Base-by-base conservation (phyloP, 1,139 yeast species). In the Geotrichum fermentans region DNA sequence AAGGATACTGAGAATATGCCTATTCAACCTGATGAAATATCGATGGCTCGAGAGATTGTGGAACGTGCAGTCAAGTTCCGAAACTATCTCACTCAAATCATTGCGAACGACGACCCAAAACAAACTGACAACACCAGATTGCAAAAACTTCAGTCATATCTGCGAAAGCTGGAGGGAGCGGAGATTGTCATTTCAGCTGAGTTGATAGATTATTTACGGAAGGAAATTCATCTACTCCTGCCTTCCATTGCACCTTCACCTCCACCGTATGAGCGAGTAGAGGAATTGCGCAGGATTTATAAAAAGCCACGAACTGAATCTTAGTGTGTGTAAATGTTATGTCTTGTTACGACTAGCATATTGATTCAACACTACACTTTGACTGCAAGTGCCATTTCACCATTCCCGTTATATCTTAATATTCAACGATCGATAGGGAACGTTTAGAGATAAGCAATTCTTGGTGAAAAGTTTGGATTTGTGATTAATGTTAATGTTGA, bases 101-200 rank as follows among this genome's bases (percentile, higher is more conserved):
- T 40, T 13, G 30, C n/a, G 2, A 30, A 20, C 10, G 40, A 37
- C 18, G 40, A 21, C 20, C 16, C 11, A 16, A 16, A 17, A 6
- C 14, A 11, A 10, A 22, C 30, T 13, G 30, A 37, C 6, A 8
- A 17, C 6, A 14, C 13, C 6, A 13, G 40, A 16, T 30, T 37
- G 7, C 35, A 35, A 2, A 55, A 64, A 45, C 49, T 75, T 24
- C 68, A 72, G 43, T 74, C 71, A 52, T 72, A 70, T 47, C 54
- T 76, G 47, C 65, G 79, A 42, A 77, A 77, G 56, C 55, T 77
- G 32, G 73, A 70, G 48, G 81, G 79, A 11, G 61, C 58, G 8
- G 62, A 65, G 41, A 60, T 70, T 11, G 50, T 64, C 41, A 54
- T 70, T 43, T 50, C 60, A 0, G 57, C 60, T 7, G 67, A 68